Evolutionary conservation across 106 monocot species (phyloP), one percentile per base, ranked within the genome.

Genomic region (Allium cepa): DNA sequence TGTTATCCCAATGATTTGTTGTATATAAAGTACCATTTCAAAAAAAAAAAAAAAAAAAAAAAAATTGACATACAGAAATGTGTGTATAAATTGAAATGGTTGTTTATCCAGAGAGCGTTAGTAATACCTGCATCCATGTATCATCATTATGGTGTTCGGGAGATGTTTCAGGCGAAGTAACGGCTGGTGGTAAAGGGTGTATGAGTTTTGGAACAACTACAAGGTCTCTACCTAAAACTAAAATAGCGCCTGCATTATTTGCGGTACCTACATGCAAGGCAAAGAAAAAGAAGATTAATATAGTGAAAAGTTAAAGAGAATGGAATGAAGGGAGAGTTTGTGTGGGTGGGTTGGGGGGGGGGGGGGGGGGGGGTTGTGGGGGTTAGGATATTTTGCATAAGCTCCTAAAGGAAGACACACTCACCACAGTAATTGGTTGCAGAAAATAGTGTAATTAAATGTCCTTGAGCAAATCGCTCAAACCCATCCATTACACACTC

Each of bases 401-500:
- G 36, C 36, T 36, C 36, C 36, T 36, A 52, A 78, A 70, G 55
- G 48, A 65, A 55, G 5, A 64, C 11, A 68, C 61, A 15, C 74
- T 63, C 75, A 92, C 97, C 97, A 57, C 92, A 92, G 78, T 99
- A 99, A 72, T 99, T 99, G 73, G 97, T 92, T 56, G 97, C 92
- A 73, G 92, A 99, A 79, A 92, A 99, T 69, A 99, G 97, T 50
- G 97, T 99, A 22, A 99, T 99, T 68, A 99, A 70, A 69, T 99
- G 97, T 22, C 97, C 97, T 67, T 97, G 97, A 68, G 97, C 97
- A 75, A 97, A 97, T 45, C 97, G 88, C 56, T 97, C 97, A 76
- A 97, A 97, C 36, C 97, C 97, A 75, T 97, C 97, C 97, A 97
- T 97, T 17, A 97, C 97, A 72, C 97, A 97, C 48, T 97, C 97